These are phyloP conservation scores for Trebouxiophyceae sp. DNA, from an alignment of 163 green algal genomes.

Conservation along the genomic window DNA sequence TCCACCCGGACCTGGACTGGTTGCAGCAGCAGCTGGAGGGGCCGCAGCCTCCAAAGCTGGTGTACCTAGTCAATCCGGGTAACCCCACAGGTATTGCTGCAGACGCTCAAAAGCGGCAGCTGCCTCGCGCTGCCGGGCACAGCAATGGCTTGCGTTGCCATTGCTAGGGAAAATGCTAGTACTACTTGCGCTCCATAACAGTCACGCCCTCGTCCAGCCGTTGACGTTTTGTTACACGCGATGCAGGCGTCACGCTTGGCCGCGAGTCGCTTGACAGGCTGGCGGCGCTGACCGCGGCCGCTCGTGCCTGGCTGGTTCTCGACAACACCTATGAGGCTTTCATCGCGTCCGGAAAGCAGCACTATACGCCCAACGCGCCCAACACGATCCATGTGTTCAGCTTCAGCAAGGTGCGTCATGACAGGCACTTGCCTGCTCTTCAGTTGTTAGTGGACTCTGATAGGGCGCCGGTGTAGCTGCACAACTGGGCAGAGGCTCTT, in stretches of 20 bases:
- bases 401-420: constrained; percentile 73
- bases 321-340: constrained; percentile 82
- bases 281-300: constrained; percentile 5
- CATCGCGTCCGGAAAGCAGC: constrained; percentile 45
- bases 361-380: constrained; percentile 50
- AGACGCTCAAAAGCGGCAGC: too few species aligned
- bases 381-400: constrained; percentile 89
- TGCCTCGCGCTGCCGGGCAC: too few species aligned
- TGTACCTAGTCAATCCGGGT: constrained; percentile 79
- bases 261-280: background rate
- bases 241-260: constrained; percentile 4
- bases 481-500: too few species aligned
- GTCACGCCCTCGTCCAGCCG: too few species aligned
- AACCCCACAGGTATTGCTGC: constrained; percentile 88
- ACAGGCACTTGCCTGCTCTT: too few species aligned
- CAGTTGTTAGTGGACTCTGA: too few species aligned
- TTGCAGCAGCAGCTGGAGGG: constrained; percentile 47
- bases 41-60: constrained; percentile 51
- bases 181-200: too few species aligned
- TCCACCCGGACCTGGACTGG: constrained; percentile 77
- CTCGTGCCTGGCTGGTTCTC: constrained; percentile 58
- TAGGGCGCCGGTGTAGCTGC: too few species aligned
- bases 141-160: too few species aligned
- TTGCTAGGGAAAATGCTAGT: too few species aligned
- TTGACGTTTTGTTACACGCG: too few species aligned